Evolutionary conservation across 768 basidiomycete species (phyloP).

Genomic region (Lentinus brumalis): DNA sequence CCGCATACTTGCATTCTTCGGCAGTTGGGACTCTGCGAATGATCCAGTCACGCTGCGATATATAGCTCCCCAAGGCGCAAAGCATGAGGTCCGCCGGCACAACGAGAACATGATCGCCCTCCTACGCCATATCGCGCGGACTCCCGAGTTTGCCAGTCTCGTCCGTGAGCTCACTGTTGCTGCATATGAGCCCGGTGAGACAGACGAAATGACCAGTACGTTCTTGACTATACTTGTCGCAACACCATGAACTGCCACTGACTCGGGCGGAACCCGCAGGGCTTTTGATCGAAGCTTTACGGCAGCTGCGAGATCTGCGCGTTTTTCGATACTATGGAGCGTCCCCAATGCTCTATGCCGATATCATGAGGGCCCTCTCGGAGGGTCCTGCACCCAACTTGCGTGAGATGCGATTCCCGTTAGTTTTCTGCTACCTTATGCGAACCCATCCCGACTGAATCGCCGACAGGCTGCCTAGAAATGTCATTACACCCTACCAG

Average conservation of each 20-base stretch:
- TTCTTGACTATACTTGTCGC: neutral
- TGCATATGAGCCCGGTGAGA: neutral
- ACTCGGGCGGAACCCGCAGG: neutral
- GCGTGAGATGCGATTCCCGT: neutral
- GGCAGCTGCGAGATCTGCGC: neutral
- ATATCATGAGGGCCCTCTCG: neutral
- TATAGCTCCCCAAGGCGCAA: neutral
- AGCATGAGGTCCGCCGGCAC: neutral
- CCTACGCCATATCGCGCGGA: neutral
- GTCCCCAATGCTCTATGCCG: neutral
- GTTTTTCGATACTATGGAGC: neutral
- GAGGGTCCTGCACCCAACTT: neutral
- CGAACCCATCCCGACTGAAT: neutral
- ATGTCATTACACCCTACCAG: neutral
- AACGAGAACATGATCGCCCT: neutral
- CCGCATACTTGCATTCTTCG: neutral
- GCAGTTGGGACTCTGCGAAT: neutral
- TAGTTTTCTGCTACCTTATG: neutral
- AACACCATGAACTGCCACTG: neutral
- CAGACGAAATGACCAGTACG: neutral
- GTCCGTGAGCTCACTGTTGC: neutral
- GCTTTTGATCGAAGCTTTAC: neutral
- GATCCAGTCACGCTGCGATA: neutral
- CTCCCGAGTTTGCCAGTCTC: neutral
- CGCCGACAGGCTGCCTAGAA: neutral